Base-by-base conservation (phyloP, 2,329 filamentous ascomycete species). In the Seiridium unicorne region DNA sequence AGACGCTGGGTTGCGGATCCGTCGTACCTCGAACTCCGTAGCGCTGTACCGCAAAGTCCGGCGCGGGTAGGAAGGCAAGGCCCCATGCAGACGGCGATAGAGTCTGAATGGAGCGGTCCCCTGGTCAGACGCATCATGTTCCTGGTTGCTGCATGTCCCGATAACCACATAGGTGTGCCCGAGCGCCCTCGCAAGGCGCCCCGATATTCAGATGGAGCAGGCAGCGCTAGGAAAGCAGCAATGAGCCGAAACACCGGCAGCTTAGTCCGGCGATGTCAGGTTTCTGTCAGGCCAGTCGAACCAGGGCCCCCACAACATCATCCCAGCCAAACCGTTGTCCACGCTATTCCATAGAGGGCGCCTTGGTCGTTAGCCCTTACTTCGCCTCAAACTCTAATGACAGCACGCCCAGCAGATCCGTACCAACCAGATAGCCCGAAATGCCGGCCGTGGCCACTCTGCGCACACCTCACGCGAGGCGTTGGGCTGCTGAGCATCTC, bases 1-100 rank as follows among this genome's bases (percentile, higher is more conserved):
- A 44, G 38, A 44, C 31, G 44, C 54, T 35, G 44, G 54, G 54
- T 18, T 57, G 54, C 47, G 54, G 54, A 57, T 57, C 54, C 54
- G 26, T 18, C 38, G 54, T 57, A 57, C 54, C 40, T n/a, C 18
- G 18, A 57, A 47, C 40, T 57, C 54, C 54, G 54, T 44, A 44
- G 40, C 26, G 31, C 54, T 36, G 54, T 40, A 44, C 32, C 7
- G 54, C 31, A n/a, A 40, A 48, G 13, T 57, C 32, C 38, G 38
- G 54, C 54, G 32, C 49, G 49, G 34, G 49, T 32, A 53, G 35
- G 32, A 35, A n/a, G n/a, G 49, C 32, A 53, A 31, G 32, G 49
- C 34, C 7, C 7, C 38, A 42, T 42, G 38, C 38, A 42, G 38
- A 42, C 38, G 38, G 38, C 38, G 13, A 42, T 42, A 13, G 38